Percentiles rank a stretch among this genome's conserved stretches.
Conservation (phyloP, 495 filamentous ascomycete species). For the Thermothielavioides terrestris region DNA sequence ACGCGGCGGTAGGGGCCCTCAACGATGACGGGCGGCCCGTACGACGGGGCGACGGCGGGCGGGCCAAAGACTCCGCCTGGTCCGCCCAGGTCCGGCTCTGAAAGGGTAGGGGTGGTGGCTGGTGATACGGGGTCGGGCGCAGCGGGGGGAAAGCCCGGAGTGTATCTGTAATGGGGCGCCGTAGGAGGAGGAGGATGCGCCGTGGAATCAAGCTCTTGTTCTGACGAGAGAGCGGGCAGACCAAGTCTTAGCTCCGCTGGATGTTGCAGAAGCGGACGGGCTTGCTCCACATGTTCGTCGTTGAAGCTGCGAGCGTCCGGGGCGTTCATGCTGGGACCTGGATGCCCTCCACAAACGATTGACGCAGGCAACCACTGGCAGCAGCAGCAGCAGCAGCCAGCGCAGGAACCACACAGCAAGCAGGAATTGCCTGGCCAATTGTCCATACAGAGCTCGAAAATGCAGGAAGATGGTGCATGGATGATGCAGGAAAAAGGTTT, state of each 20-base stretch:
- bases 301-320: slow-evolving; percentile 17
- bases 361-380: neutral
- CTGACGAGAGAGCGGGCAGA: too few relatives aligned
- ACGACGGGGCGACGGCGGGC: slow-evolving; percentile 19
- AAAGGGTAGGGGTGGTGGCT: slow-evolving; percentile 16
- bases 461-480: slow-evolving; percentile 4
- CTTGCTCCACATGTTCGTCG: slow-evolving; percentile 21
- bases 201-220: neutral
- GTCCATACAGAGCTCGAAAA: slow-evolving; percentile 17
- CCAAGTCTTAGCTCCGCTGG: slow-evolving; percentile 9
- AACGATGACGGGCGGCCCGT: slow-evolving; percentile 26
- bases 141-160: neutral
- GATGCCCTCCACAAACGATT: neutral
- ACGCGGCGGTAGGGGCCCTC: slow-evolving; percentile 19
- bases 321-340: slow-evolving; percentile 14
- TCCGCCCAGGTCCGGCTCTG: slow-evolving; percentile 30
- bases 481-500: slow-evolving; percentile 10
- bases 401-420: neutral
- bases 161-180: too few relatives aligned
- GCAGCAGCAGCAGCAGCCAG: neutral
- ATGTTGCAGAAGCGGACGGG: slow-evolving; percentile 3
- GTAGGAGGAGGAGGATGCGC: slow-evolving; percentile 30
- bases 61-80: slow-evolving; percentile 26
- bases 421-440: slow-evolving; percentile 6
- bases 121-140: neutral